Percentiles rank a stretch among this genome's conserved stretches.
Conservation (phyloP, 2,329 filamentous ascomycete species). For the Aspergillus fijiensis region DNA sequence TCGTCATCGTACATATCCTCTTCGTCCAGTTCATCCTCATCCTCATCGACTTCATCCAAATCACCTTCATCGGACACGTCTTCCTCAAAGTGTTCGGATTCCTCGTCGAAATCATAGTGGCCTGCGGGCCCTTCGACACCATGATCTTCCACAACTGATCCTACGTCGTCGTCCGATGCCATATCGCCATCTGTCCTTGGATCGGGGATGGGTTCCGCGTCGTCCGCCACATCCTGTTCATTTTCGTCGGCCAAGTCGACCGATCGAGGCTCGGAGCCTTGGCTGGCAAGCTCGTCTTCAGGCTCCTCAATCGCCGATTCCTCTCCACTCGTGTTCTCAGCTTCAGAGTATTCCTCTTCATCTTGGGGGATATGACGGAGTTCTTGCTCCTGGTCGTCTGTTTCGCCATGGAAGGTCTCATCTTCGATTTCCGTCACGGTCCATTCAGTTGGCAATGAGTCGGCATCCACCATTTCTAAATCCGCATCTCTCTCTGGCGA, state of each 20-base stretch:
- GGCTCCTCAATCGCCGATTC: conserved; percentile 13
- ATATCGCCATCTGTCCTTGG: conserved; percentile 34
- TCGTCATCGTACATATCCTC: conserved; percentile 13
- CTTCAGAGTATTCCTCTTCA: neutral
- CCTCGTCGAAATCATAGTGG: conserved; percentile 4
- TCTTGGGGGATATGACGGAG: neutral
- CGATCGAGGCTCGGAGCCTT: neutral
- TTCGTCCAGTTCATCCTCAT: neutral
- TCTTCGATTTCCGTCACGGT: neutral
- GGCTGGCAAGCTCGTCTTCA: neutral
- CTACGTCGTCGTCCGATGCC: conserved; percentile 1
- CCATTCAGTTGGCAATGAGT: neutral
- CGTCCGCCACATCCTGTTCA: conserved; percentile 18
- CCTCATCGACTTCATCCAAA: neutral
- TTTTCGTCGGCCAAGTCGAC: conserved; percentile 9
- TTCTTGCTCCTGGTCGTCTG: neutral
- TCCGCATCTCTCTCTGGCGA: neutral
- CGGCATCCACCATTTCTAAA: neutral
- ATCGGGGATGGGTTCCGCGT: conserved; percentile 13
- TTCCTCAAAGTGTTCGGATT: conserved; percentile 8
- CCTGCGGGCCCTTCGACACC: neutral
- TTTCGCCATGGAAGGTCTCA: neutral
- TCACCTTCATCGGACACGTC: neutral
- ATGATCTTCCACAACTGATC: neutral
- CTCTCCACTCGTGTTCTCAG: neutral